Percentiles rank a stretch among this genome's conserved stretches.
Conservation (phyloP, 805 yeast genomes). For the Candida berthetii region DNA sequence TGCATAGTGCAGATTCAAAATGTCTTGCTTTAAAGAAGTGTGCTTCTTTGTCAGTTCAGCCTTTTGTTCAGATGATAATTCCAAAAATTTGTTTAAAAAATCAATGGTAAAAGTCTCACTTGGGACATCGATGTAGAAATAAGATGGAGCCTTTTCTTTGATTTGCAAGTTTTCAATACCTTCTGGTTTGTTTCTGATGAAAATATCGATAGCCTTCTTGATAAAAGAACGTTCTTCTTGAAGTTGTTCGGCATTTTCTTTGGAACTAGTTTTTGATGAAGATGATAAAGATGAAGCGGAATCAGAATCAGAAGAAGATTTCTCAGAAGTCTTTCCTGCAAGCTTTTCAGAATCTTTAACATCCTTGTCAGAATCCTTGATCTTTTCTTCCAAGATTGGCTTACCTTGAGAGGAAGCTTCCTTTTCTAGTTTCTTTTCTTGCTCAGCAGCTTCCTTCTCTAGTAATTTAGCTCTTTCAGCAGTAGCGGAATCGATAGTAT, state of each 20-base stretch:
- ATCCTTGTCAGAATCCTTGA: not conserved
- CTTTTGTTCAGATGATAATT: slow-evolving; percentile 13
- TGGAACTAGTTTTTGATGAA: not conserved
- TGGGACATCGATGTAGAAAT: slow-evolving; percentile 19
- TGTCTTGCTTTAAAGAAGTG: slow-evolving; percentile 11
- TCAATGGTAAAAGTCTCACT: slow-evolving; percentile 20
- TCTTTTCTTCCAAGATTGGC: no score
- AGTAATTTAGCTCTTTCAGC: no score
- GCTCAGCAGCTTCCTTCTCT: not conserved
- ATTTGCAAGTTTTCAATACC: slow-evolving; percentile 11
- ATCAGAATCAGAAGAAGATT: not conserved
- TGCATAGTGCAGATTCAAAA: slow-evolving; percentile 12
- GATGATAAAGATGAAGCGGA: not conserved
- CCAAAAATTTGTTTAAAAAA: slow-evolving; percentile 9
- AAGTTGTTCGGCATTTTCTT: not conserved
- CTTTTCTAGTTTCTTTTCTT: not conserved
- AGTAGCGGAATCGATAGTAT: no score
- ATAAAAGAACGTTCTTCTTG: slow-evolving; percentile 6
- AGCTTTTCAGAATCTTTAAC: not conserved
- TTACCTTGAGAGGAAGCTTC: no score
- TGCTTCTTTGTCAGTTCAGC: slow-evolving; percentile 15
- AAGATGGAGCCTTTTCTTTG: slow-evolving; percentile 18
- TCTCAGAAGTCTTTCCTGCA: not conserved
- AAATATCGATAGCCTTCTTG: slow-evolving; percentile 13
- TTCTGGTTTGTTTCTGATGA: slow-evolving; percentile 16